A percentile compares a stretch with the other conserved stretches of the same genome.
phyloP scores from a whole-genome alignment of 148 eudicot genomes.

The Heliamphora exappendiculata region DNA sequence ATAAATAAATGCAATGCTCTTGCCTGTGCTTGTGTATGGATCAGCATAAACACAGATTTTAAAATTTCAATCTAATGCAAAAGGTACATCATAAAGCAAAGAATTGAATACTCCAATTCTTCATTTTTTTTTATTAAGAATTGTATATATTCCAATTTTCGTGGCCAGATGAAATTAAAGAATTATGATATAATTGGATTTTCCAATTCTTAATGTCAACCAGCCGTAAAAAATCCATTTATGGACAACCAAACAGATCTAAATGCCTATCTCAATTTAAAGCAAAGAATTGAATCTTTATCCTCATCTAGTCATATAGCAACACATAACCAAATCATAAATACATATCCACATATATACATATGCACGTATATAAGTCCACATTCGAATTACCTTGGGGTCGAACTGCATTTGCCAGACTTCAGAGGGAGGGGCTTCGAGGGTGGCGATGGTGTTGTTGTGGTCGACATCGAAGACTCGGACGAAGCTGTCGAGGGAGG shows the following conservation, averaged over 20 bases:
- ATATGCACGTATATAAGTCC: neutral
- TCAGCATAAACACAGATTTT: too few relatives aligned
- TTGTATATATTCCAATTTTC: too few relatives aligned
- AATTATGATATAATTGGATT: too few relatives aligned
- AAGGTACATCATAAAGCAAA: neutral
- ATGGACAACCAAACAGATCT: neutral
- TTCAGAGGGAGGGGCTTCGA: slow-evolving; percentile 85
- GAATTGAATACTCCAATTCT: too few relatives aligned
- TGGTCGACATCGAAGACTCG: slow-evolving; percentile 79
- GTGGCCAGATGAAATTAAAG: too few relatives aligned
- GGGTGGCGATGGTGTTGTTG: slow-evolving; percentile 68
- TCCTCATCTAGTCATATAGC: neutral
- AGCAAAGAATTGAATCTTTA: neutral
- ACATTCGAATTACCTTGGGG: slow-evolving; percentile 43
- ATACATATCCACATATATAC: too few relatives aligned
- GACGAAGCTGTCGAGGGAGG: slow-evolving; percentile 80
- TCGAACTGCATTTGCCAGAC: slow-evolving; percentile 86
- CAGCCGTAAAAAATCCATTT: too few relatives aligned
- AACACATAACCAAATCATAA: neutral
- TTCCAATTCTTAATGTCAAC: too few relatives aligned
- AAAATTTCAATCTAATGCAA: neutral
- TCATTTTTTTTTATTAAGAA: too few relatives aligned
- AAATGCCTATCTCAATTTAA: neutral
- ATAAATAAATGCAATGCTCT: neutral
- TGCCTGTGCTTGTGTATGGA: too few relatives aligned